Conservation (phyloP, 371 early-diverging fungal genomes). For the Rhizopus delemar region DNA sequence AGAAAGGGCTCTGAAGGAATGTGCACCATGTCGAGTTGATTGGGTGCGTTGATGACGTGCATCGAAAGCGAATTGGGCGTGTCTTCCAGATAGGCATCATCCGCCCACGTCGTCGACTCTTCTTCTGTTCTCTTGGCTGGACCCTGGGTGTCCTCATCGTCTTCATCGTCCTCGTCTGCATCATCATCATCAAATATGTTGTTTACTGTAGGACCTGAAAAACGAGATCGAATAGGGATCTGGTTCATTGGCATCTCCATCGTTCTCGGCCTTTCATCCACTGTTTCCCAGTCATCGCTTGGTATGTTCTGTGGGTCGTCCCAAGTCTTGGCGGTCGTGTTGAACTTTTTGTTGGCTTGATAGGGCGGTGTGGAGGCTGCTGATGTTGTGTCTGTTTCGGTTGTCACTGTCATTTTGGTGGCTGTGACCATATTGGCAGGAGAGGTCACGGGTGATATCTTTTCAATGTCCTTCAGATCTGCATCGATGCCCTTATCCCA, state of each 20-base stretch:
- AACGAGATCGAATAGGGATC: conserved; percentile 20
- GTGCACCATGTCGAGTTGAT: conserved; percentile 17
- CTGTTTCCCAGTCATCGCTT: conserved; percentile 25
- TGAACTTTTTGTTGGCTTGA: conserved; percentile 1
- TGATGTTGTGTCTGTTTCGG: background rate
- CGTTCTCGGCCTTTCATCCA: conserved; percentile 27
- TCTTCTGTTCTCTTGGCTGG: background rate
- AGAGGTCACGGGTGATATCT: background rate
- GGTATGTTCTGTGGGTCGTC: background rate
- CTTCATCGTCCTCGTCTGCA: conserved; percentile 9
- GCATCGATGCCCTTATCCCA: conserved; percentile 30
- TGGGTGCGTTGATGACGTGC: conserved; percentile 10
- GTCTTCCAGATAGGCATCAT: conserved; percentile 5
- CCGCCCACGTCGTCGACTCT: conserved; percentile 3
- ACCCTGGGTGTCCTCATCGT: background rate
- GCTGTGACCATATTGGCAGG: background rate
- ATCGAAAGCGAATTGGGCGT: background rate
- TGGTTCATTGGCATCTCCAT: conserved; percentile 40
- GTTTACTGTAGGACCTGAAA: conserved; percentile 24
- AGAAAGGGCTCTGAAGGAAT: conserved; percentile 8
- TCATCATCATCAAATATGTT: conserved; percentile 17
- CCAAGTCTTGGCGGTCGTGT: background rate
- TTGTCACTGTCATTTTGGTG: background rate
- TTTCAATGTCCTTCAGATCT: conserved; percentile 2
- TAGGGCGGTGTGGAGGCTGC: too few species aligned